Conservation (phyloP, 169 alveolate species). For the Cryptosporidium ryanae region DNA sequence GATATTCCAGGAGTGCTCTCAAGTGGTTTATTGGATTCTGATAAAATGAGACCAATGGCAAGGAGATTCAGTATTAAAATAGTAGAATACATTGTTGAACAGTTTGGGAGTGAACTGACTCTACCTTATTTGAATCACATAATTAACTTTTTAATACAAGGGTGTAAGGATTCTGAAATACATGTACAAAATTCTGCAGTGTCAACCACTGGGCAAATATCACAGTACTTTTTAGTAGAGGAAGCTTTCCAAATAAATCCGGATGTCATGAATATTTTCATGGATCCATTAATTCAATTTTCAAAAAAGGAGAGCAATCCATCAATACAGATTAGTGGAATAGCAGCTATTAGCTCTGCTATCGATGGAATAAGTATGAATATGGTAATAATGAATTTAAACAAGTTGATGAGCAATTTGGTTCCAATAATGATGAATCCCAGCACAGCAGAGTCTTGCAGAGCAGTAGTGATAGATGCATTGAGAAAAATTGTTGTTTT, state of each 20-base stretch:
- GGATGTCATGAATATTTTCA: conserved; percentile 43
- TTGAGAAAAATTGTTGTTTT: conserved; percentile 44
- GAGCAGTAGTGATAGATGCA: conserved; percentile 71
- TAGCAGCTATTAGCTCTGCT: conserved; percentile 70
- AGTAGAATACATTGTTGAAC: conserved; percentile 65
- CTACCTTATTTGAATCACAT: conserved; percentile 18
- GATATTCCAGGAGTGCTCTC: conserved; percentile 66
- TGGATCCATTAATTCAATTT: conserved; percentile 63
- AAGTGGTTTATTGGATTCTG: conserved; percentile 65
- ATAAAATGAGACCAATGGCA: conserved; percentile 72
- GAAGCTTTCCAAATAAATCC: conserved; percentile 59
- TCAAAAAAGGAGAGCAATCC: conserved; percentile 37
- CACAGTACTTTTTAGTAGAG: conserved; percentile 21
- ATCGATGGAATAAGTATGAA: conserved; percentile 69
- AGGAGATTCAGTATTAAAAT: conserved; percentile 63
- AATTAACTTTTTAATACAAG: conserved; percentile 42
- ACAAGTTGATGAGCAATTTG: conserved; percentile 25
- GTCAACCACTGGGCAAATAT: conserved; percentile 27
- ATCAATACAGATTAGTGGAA: conserved; percentile 41
- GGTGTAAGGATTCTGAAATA: conserved; percentile 53
- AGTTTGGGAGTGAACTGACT: conserved; percentile 37
- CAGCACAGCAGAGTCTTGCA: conserved; percentile 58
- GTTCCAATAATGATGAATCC: conserved; percentile 61
- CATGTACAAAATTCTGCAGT: conserved; percentile 74
- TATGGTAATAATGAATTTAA: conserved; percentile 35